Base-by-base conservation (phyloP, 352 stramenopile species). In the Pythium sp. region DNA sequence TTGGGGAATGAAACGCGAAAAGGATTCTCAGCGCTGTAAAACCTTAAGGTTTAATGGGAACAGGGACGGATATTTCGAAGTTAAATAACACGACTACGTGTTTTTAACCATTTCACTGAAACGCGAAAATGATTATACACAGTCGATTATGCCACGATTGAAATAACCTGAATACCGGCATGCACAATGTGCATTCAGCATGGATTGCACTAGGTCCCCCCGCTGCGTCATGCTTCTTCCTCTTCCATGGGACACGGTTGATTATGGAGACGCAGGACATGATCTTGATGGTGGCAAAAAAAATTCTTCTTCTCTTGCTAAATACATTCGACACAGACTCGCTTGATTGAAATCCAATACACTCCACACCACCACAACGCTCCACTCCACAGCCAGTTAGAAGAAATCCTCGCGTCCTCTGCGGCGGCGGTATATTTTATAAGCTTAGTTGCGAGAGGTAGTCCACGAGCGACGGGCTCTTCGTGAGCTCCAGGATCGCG, bases 401-500 rank as follows among this genome's bases (percentile, higher is more conserved):
- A 49, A 49, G 41, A 22, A 49, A 49, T 58, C 24, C 51, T 58
- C 24, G 51, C 51, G 51, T 58, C 51, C 22, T 22, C 28, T 30
- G 28, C 28, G 5, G 30, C 30, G 12, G 18, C 34, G 36, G 32
- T 36, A 61, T 61, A 55, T 61, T 36, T 79, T 78, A 91, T 68
- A 93, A 69, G 57, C 76, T 86, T 73, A 93, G 75, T 57, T 87
- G 72, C 28, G 81, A 69, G 54, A 93, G 78, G 62, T 91, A 86
- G 59, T 91, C 81, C 63, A 73, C 77, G 18, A 93, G 67, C 65
- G 85, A 81, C 32, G 77, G 78, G 2, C 78, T 84, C 66, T 87
- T 88, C 28, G 84, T 93, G 56, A 95, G 71, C 72, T 91, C 80
- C 47, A 90, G 62, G 69, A 95, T 90, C 58, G 87, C 86, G 38